Conservation (phyloP, 352 stramenopile species). For the Phytophthora quininea region DNA sequence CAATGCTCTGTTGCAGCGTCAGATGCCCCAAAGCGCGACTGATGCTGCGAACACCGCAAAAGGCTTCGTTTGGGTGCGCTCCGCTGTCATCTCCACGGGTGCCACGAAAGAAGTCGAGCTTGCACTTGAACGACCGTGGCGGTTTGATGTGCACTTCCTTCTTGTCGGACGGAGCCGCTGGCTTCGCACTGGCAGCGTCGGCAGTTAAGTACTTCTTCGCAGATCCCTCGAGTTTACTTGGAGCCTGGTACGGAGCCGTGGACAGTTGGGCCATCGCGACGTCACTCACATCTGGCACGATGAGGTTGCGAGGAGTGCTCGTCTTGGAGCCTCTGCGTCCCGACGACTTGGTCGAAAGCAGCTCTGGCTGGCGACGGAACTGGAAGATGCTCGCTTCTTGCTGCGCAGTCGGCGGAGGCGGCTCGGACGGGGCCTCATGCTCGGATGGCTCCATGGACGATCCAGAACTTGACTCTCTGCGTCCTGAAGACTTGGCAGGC, state of each 20-base stretch:
- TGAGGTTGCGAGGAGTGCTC: slow-evolving; percentile 40
- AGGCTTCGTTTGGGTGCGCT: slow-evolving; percentile 4
- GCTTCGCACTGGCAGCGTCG: background rate
- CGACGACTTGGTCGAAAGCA: slow-evolving; percentile 26
- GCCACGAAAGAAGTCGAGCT: slow-evolving; percentile 30
- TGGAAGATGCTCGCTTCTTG: slow-evolving; percentile 36
- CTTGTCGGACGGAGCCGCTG: slow-evolving; percentile 2
- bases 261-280: slow-evolving; percentile 6
- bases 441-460: too few relatives aligned
- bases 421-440: too few relatives aligned
- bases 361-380: slow-evolving; percentile 36
- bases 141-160: slow-evolving; percentile 19
- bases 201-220: slow-evolving; percentile 31
- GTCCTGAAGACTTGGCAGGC: slow-evolving; percentile 28
- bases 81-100: background rate
- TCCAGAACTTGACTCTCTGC: slow-evolving; percentile 6
- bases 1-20: slow-evolving; percentile 58
- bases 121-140: slow-evolving; percentile 32
- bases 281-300: slow-evolving; percentile 43
- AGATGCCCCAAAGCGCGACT: slow-evolving; percentile 46
- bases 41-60: slow-evolving; percentile 15
- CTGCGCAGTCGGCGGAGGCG: slow-evolving; percentile 6
- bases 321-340: slow-evolving; percentile 22
- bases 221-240: background rate
- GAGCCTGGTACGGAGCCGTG: slow-evolving; percentile 15